Base-by-base conservation (phyloP, 345 rosid genomes). In the Salix koriyanagi region DNA sequence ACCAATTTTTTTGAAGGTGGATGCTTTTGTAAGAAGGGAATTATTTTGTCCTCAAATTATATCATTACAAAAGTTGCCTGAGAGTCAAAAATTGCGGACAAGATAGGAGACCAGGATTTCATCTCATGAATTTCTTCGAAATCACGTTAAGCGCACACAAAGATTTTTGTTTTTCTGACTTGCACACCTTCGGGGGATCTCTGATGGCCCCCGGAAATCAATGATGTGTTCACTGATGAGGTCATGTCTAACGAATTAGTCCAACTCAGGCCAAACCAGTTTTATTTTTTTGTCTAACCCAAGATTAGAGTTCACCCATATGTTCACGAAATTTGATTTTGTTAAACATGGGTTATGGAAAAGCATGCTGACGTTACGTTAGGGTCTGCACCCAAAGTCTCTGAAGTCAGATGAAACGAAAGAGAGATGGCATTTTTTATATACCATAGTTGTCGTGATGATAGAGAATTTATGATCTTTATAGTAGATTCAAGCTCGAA, bases 71-170 rank as follows among this genome's bases (percentile, higher is more conserved):
- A 41, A 42, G 46, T 10, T 23, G 15, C 3, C 28, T 23, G 1
- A 0, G 28, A 23, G 62, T 58, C 62, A 58, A 23, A 4, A 58
- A 58, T 58, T 58, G 62, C 62, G 28, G 62, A 0, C 62, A 11
- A 5, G 28, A 58, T 0, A 9, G 12, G 14, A 58, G 28, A 23
- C 28, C 62, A n/a, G 10, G 21, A 54, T 54, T 19, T 18, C 60
- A 2, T 19, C 25, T 23, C 14, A 0, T 10, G 23, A 58, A 23
- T 58, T 67, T 15, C 9, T 16, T 78, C n/a, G 50, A 30, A 23
- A 58, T n/a, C 73, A 67, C 73, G 76, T 56, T n/a, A 39, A 54
- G 34, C 72, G 30, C 65, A 66, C 72, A 41, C 65, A 66, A 42
- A 9, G 42, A 15, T 67, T 0, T 8, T 10, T 65, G 72, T 1